Conservation (phyloP, 1,284 basidiomycete genomes). For the Marasmius oreades region DNA sequence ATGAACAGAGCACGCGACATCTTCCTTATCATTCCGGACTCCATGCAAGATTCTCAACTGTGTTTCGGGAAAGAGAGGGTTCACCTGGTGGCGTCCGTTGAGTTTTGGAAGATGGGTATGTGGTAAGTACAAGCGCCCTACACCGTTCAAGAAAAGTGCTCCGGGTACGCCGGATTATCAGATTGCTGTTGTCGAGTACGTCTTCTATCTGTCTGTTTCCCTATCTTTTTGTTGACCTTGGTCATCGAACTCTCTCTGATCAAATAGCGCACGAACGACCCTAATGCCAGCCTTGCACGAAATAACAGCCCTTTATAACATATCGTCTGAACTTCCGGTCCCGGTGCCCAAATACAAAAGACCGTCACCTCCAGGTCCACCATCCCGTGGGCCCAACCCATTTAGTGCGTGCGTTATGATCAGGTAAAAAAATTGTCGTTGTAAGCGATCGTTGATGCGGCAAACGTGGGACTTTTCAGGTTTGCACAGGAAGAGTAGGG, state of each 20-base stretch:
- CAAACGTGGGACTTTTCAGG: conserved; percentile 85
- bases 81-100: conserved; percentile 64
- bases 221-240: not conserved
- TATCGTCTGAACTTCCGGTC: conserved; percentile 54
- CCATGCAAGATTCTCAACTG: conserved; percentile 23
- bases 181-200: conserved; percentile 83
- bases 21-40: conserved; percentile 27
- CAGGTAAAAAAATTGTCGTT: conserved; percentile 81
- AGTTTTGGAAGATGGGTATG: conserved; percentile 41
- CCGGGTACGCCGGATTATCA: conserved; percentile 86
- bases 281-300: conserved; percentile 72
- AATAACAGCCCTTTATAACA: conserved; percentile 58
- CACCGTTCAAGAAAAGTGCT: conserved; percentile 76
- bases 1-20: conserved; percentile 26
- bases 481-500: conserved; percentile 78
- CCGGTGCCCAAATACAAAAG: conserved; percentile 48
- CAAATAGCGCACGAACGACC: conserved; percentile 67
- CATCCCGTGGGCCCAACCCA: conserved; percentile 45
- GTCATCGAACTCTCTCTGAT: conserved; percentile 8
- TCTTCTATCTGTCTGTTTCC: conserved; percentile 13
- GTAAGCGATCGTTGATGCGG: conserved; percentile 89
- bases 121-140: conserved; percentile 82
- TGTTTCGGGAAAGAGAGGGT: conserved; percentile 25
- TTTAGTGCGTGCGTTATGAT: conserved; percentile 79
- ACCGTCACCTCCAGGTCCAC: conserved; percentile 13